Percentiles rank a stretch among this genome's conserved stretches.
phyloP scores from a whole-genome alignment of 148 eudicot genomes.

The Cornus kousa region DNA sequence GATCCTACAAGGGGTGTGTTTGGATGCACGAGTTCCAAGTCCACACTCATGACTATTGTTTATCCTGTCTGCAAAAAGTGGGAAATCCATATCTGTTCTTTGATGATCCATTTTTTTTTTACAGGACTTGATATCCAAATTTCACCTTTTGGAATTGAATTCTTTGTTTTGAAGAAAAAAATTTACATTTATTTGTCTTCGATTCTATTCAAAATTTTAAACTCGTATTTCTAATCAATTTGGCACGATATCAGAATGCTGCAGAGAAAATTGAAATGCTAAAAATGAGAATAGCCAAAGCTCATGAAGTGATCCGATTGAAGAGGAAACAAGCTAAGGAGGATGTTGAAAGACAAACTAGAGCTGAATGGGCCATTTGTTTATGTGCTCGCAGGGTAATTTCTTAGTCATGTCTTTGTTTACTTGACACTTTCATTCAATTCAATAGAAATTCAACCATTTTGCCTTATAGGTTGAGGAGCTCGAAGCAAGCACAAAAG shows the following conservation, averaged over 20 bases:
- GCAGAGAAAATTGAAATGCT: constrained; percentile 41
- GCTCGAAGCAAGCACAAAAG: constrained; percentile 38
- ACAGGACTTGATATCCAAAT: too few species aligned
- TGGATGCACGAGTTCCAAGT: constrained; percentile 1
- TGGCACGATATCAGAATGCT: constrained; percentile 26
- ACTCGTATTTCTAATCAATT: neutral
- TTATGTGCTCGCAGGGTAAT: constrained; percentile 62
- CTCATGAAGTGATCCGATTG: constrained; percentile 25
- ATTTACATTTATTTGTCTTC: too few species aligned
- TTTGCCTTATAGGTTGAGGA: constrained; percentile 43
- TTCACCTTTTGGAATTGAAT: too few species aligned
- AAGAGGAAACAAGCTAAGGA: constrained; percentile 40
- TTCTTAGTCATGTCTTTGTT: neutral
- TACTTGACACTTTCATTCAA: neutral
- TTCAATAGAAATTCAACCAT: neutral
- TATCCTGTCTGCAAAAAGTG: neutral
- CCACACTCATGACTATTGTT: neutral
- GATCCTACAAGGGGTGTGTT: neutral
- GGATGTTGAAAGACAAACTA: constrained; percentile 52
- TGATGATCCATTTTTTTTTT: neutral
- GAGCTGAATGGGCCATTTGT: constrained; percentile 68
- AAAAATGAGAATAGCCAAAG: constrained; percentile 34
- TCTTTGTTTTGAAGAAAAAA: too few species aligned
- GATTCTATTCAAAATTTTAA: too few species aligned
- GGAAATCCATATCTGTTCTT: neutral